Evolutionary conservation across 2,329 filamentous ascomycete species (phyloP), one percentile per base, ranked within the genome.

Genomic region (Beauveria rudraprayagi): DNA sequence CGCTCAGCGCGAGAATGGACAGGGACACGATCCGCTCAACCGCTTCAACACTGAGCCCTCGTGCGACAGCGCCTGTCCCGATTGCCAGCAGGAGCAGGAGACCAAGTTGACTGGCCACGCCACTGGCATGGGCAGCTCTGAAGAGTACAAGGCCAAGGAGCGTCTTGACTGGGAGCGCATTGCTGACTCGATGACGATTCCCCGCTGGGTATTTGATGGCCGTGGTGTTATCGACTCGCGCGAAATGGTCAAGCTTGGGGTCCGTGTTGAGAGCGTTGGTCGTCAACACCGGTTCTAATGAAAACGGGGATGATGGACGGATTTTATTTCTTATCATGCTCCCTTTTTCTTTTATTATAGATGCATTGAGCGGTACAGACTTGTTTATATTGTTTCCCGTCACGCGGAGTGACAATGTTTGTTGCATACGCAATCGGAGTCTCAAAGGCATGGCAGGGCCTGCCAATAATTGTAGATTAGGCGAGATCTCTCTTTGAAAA

Each of bases 181-280:
- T 48, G 73, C 79, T 50, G 69, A 74, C 57, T 69, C 71, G 64
- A 83, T 83, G 80, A 74, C 73, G 54, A 78, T 79, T 71, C 81
- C 81, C 11, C 78, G 77, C 61, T 83, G 80, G 79, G 72, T 83
- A 28, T 84, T 84, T 70, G 81, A 84, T 62, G 81, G 81, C n/a
- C 78, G 79, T 60, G 80, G 80, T 44, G 76, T 83, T 34, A 76
- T 83, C 52, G 78, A 83, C 65, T 75, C 74, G 19, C 70, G 71
- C 24, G 73, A 76, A 65, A 77, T 83, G 75, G 72, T 73, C 44
- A 77, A 76, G 71, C 70, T 83, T n/a, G 80, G 78, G 16, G 74
- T 83, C 55, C 72, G 76, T 19, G 78, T 83, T 10, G 79, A 82
- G 73, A 81, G 77, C 63, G 77, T 83, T 40, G 81, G 81, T 22